Percentiles rank a stretch among this genome's conserved stretches.
Conservation (phyloP, 192 early-diverging fungal species). For the Coemansia sp. region DNA sequence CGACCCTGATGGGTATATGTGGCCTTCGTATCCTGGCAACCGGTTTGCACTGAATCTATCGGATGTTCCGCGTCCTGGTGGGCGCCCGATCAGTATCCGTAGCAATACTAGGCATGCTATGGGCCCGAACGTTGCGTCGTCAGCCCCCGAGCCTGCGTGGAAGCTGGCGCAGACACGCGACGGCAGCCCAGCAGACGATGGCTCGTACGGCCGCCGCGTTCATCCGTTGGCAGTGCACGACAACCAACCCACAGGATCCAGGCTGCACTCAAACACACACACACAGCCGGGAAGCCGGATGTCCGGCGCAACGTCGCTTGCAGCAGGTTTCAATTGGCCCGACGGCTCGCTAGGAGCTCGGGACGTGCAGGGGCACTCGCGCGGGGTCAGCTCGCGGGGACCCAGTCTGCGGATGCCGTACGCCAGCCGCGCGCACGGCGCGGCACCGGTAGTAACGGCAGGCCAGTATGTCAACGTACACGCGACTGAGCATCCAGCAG, state of each 20-base stretch:
- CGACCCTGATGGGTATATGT: conserved; percentile 19
- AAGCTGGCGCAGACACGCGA: conserved; percentile 7
- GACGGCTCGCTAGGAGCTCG: not conserved
- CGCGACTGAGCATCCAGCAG: conserved; percentile 2
- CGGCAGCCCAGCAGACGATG: conserved; percentile 1
- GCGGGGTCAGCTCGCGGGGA: not conserved
- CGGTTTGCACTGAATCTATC: conserved; percentile 12
- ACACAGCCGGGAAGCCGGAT: not conserved
- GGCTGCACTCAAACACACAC: not conserved
- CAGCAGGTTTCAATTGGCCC: conserved; percentile 9
- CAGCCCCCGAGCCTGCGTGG: conserved; percentile 39
- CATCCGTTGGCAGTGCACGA: not conserved
- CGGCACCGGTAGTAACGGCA: conserved; percentile 10
- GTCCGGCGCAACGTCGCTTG: conserved; percentile 21
- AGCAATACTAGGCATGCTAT: not conserved
- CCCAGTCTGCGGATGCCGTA: not conserved
- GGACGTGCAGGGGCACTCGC: not conserved
- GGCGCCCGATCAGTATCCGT: conserved; percentile 7
- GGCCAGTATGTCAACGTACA: conserved; percentile 15
- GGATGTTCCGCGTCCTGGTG: conserved; percentile 1
- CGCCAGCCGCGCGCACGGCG: not conserved
- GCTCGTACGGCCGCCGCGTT: not conserved
- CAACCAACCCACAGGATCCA: not conserved
- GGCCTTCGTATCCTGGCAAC: conserved; percentile 10
- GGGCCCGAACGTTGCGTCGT: conserved; percentile 22